phyloP scores from a whole-genome alignment of 208 protist species.

The Leishmania braziliensis region DNA sequence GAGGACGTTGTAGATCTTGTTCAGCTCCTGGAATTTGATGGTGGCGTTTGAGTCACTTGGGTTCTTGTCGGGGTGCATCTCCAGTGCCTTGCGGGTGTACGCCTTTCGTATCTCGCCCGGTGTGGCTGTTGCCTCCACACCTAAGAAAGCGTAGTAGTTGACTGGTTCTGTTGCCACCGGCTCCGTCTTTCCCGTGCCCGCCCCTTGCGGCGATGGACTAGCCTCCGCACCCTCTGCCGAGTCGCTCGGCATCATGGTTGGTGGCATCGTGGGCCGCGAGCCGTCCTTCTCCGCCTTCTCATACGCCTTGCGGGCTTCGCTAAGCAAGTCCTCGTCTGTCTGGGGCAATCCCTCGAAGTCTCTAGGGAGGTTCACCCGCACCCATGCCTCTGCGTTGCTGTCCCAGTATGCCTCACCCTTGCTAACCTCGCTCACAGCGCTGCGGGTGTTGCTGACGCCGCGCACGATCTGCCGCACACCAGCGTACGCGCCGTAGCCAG shows the following conservation, averaged over 20 bases:
- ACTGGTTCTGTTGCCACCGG: not conserved
- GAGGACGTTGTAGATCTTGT: constrained; percentile 73
- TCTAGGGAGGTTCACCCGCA: constrained; percentile 39
- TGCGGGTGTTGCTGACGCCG: constrained; percentile 47
- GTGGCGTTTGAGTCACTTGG: constrained; percentile 44
- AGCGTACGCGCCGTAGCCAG: constrained; percentile 36
- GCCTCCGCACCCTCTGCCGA: not conserved
- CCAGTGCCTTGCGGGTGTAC: constrained; percentile 56
- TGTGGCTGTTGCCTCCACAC: constrained; percentile 46
- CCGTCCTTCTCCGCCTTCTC: constrained; percentile 21
- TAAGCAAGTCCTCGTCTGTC: constrained; percentile 53
- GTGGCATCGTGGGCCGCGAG: not conserved
- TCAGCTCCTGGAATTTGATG: constrained; percentile 55
- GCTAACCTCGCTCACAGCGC: constrained; percentile 36
- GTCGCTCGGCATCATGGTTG: not conserved
- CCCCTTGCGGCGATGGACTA: not conserved
- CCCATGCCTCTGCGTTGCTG: constrained; percentile 43
- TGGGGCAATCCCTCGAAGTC: constrained; percentile 39
- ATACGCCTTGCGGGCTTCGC: constrained; percentile 28
- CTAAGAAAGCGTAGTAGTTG: constrained; percentile 60
- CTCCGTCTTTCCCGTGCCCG: not conserved
- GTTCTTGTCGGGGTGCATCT: constrained; percentile 82
- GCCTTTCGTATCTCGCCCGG: constrained; percentile 55
- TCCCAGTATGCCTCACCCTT: constrained; percentile 55
- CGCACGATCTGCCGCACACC: constrained; percentile 40